Percentiles rank a stretch among this genome's conserved stretches.
Conservation (phyloP, 2,329 filamentous ascomycete species). For the Aspergillus tubingensis region DNA sequence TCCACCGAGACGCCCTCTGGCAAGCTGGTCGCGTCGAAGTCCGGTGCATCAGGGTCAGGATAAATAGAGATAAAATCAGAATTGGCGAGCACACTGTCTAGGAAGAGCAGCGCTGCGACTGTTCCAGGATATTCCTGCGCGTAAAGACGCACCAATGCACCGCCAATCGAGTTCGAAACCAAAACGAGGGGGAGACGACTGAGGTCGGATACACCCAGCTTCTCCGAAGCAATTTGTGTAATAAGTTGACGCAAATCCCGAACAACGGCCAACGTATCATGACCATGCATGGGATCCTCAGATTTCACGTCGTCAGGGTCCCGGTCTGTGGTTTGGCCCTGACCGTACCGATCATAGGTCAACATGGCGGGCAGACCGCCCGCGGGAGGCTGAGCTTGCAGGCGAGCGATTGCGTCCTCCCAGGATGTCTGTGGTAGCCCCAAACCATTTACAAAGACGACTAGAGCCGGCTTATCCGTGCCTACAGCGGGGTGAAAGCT, state of each 20-base stretch:
- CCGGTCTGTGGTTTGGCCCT: conserved; percentile 52
- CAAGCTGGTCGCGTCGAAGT: conserved; percentile 46
- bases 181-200: conserved; percentile 43
- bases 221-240: conserved; percentile 40
- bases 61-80: conserved; percentile 57
- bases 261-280: not conserved
- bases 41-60: conserved; percentile 54
- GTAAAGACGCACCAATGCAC: conserved; percentile 55
- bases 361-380: conserved; percentile 47
- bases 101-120: conserved; percentile 52
- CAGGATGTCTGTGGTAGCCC: conserved; percentile 44
- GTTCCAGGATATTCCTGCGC: conserved; percentile 49
- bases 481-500: conserved; percentile 13
- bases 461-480: conserved; percentile 23
- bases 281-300: conserved; percentile 24
- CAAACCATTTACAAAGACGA: conserved; percentile 50
- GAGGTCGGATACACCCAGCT: conserved; percentile 22
- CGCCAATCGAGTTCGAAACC: conserved; percentile 56
- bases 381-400: conserved; percentile 15
- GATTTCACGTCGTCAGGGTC: conserved; percentile 44
- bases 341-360: conserved; percentile 61
- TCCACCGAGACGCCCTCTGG: conserved; percentile 43
- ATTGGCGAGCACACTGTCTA: conserved; percentile 62
- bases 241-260: conserved; percentile 48
- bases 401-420: conserved; percentile 35